Evolutionary conservation across 148 eudicot genomes (phyloP).

Genomic region (Rhododendron vialii): DNA sequence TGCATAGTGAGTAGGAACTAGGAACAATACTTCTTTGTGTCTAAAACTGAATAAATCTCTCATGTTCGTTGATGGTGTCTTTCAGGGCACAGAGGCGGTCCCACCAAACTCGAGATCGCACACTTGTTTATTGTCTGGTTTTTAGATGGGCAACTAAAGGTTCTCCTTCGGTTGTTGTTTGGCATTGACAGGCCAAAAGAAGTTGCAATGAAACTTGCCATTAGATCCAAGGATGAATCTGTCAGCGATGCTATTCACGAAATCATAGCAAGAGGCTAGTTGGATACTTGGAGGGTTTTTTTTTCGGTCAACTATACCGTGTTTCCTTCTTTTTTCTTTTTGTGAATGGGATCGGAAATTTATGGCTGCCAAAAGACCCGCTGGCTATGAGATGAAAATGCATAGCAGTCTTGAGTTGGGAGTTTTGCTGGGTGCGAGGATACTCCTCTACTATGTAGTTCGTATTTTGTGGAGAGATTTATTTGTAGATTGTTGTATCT

Average conservation of each 20-base stretch:
- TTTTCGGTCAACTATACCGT: background rate
- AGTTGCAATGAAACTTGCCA: slow-evolving; percentile 94
- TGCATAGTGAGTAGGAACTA: background rate
- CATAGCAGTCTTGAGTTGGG: background rate
- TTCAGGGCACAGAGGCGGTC: slow-evolving; percentile 86
- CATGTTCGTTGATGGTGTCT: background rate
- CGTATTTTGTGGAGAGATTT: background rate
- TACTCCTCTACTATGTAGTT: background rate
- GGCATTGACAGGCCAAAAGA: slow-evolving; percentile 78
- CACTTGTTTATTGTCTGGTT: slow-evolving; percentile 82
- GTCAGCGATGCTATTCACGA: slow-evolving; percentile 94
- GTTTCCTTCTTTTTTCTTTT: background rate
- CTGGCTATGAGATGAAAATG: background rate
- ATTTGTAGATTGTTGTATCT: background rate
- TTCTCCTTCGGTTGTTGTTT: slow-evolving; percentile 75
- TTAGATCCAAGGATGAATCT: slow-evolving; percentile 83
- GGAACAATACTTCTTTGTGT: background rate
- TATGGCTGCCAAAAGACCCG: background rate
- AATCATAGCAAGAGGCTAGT: slow-evolving; percentile 86
- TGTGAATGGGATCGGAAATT: background rate
- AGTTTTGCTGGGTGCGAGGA: background rate
- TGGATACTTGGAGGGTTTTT: background rate
- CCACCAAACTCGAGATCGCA: slow-evolving; percentile 87
- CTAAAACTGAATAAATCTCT: background rate
- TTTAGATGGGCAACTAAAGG: slow-evolving; percentile 81